A percentile compares a stretch with the other conserved stretches of the same genome.
These are phyloP conservation scores for Podospora bellae-mahoneyi DNA, from an alignment of 495 filamentous ascomycete genomes.

Conservation along the genomic window DNA sequence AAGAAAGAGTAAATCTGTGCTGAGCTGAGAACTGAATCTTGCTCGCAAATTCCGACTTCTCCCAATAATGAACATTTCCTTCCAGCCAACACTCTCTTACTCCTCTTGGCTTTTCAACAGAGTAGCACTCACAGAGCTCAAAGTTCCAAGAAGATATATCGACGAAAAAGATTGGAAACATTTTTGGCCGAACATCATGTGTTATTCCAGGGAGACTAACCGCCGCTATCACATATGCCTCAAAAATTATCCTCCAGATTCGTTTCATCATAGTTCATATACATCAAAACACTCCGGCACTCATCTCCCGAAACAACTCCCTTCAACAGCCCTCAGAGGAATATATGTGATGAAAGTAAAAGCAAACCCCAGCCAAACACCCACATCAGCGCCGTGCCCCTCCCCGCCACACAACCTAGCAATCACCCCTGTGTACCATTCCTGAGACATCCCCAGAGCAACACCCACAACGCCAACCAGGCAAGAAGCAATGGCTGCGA, in stretches of 20 bases:
- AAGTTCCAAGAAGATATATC: too few relatives aligned
- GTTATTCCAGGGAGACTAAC: background rate
- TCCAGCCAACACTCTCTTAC: too few relatives aligned
- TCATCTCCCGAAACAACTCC: constrained; percentile 49
- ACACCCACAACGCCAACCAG: constrained; percentile 68
- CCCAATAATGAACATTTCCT: too few relatives aligned
- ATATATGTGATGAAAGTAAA: constrained; percentile 50
- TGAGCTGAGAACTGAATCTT: too few relatives aligned
- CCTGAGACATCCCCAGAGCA: constrained; percentile 72
- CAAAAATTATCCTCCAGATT: background rate
- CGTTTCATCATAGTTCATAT: background rate
- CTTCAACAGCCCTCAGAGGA: constrained; percentile 51
- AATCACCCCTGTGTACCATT: constrained; percentile 72
- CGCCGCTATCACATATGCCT: background rate
- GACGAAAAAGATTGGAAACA: too few relatives aligned
- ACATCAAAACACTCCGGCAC: background rate
- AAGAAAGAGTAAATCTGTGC: too few relatives aligned
- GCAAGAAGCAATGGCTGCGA: constrained; percentile 66
- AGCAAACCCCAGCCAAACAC: constrained; percentile 66
- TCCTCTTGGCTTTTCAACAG: too few relatives aligned
- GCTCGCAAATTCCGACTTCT: too few relatives aligned
- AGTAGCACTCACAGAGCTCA: too few relatives aligned
- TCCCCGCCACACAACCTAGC: constrained; percentile 57
- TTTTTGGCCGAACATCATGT: too few relatives aligned
- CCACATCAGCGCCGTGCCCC: constrained; percentile 65